Percentiles rank a stretch among this genome's conserved stretches.
phyloP scores from a whole-genome alignment of 352 stramenopile species.

The Lagenidium giganteum region DNA sequence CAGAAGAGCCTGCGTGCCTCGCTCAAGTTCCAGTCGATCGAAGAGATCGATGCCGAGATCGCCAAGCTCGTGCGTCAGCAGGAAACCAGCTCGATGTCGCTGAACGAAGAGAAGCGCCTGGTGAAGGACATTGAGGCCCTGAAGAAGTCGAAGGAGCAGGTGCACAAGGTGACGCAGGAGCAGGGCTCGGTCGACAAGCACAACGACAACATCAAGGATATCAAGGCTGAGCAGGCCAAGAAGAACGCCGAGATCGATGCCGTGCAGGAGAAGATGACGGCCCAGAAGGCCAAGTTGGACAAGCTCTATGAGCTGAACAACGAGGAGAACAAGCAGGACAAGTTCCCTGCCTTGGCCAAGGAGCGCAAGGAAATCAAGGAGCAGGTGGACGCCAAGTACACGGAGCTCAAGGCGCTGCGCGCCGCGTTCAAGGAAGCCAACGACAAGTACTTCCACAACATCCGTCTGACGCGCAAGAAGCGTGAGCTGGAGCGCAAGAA shows the following conservation, averaged over 20 bases:
- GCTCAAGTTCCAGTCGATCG: constrained; percentile 85
- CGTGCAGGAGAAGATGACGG: constrained; percentile 90
- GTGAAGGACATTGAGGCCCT: constrained; percentile 96
- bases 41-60: constrained; percentile 93
- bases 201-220: constrained; percentile 78
- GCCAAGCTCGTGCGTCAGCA: constrained; percentile 84
- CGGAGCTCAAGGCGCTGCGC: constrained; percentile 80
- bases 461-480: constrained; percentile 81
- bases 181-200: constrained; percentile 79
- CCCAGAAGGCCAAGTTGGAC: constrained; percentile 85
- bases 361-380: constrained; percentile 89
- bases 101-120: constrained; percentile 96
- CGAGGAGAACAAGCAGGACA: constrained; percentile 83
- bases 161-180: constrained; percentile 78
- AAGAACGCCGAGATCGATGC: constrained; percentile 95
- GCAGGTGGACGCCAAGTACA: constrained; percentile 89
- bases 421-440: constrained; percentile 90
- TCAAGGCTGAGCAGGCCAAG: constrained; percentile 56
- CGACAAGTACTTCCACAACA: constrained; percentile 93
- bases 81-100: constrained; percentile 94
- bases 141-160: constrained; percentile 86
- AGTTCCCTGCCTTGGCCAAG: constrained; percentile 78
- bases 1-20: constrained; percentile 52
- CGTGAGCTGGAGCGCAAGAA: constrained; percentile 81
- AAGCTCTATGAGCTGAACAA: constrained; percentile 87